Base-by-base conservation (phyloP, 1,284 basidiomycete genomes). In the Testicularia cyperi region DNA sequence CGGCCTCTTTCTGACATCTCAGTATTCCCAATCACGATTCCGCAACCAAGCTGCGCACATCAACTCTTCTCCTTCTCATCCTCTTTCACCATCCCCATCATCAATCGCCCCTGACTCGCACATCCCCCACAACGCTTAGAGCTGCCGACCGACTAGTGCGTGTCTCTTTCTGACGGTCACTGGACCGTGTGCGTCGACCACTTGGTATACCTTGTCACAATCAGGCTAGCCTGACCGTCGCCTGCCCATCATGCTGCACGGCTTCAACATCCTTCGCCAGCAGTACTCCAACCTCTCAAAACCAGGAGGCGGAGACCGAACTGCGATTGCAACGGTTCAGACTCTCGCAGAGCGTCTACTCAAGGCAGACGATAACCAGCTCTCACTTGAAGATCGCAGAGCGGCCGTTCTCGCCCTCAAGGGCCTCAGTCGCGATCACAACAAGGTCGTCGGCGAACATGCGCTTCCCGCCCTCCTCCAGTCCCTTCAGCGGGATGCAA, bases 391-490 rank as follows among this genome's bases (percentile, higher is more conserved):
- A 31, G 94, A 97, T 79, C 83, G 92, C 64, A 84, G 90, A 39
- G 92, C 92, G 15, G 88, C 92, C 0, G 86, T 98, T 8, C 81
- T 96, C 31, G 85, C 90, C 0, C 83, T 98, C 65, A 97, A 97
- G 77, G 92, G 92, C 13, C 84, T 97, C 37, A 82, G 87, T 35
- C 83, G 92, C 44, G 92, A 95, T 78, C 91, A 88, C 81, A 92
- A 88, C 75, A 82, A 84, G 51, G 77, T 79, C 9, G 66, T 69
- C 21, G 60, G 65, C 24, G 44, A 51, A 14, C 55, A 74, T 26
- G 70, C 74, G 0, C 60, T 70, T 19, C 57, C 55, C 1, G 61
- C 65, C 14, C 43, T 75, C 15, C 48, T 69, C 36, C 34, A 32
- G 3, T 64, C 63, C 14, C 44, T 73, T 14, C 51, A 56, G 40